Evolutionary conservation across 148 eudicot genomes (phyloP), one percentile per base, ranked within the genome.

Genomic region (Cornus florida): DNA sequence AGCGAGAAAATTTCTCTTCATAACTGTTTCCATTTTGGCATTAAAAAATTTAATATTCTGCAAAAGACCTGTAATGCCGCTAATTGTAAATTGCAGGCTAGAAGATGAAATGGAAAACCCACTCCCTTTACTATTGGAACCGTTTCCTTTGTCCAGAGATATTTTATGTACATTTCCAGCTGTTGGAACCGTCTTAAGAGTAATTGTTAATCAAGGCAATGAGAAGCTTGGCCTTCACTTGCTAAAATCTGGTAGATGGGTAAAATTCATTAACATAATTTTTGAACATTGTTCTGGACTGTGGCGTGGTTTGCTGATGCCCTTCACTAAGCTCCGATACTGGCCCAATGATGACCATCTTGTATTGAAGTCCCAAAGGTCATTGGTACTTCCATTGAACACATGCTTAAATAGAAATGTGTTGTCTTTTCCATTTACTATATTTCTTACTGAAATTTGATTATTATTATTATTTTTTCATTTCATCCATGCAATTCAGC

Each of bases 151-250:
- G 83, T 50, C 86, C 76, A 89, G 92, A 89, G 93, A 91, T 71
- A 74, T 80, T 38, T 71, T 92, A 75, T 88, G 89, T 82, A 81
- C 76, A 56, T 91, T 95, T 72, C 97, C 95, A 20, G 56, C 89
- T 56, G 83, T 87, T 77, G 99, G 99, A 77, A 93, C 97, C 60
- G 87, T 92, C 32, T 82, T 95, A 78, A 88, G 97, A 79, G 86
- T 93, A 67, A 73, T 57, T 10, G 83, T 84, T 78, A 81, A 83
- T 72, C 87, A 68, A 84, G 77, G 81, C 80, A 82, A 79, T 60
- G 89, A 75, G 79, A 81, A 89, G 75, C 84, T 93, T 79, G 85
- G 87, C 77, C 84, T 91, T 46, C 73, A 86, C 68, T 82, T 91
- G 38, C 74, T 93, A 23, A 81, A 77, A 73, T 22, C 83, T 78